Base-by-base conservation (phyloP, 1,284 basidiomycete species). In the Vanrija humicola region DNA sequence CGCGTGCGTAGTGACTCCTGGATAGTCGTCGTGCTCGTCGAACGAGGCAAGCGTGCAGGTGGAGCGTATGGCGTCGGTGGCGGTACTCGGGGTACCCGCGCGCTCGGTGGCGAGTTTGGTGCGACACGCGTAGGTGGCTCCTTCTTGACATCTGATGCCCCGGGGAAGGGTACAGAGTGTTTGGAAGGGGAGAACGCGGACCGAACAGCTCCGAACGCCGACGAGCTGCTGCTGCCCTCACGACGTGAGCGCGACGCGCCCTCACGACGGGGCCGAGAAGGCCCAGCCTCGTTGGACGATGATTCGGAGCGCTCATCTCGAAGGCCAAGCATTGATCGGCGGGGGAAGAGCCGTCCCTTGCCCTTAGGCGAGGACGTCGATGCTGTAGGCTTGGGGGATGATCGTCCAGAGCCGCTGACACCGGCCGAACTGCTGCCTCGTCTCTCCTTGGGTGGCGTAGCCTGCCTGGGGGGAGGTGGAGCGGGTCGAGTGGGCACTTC, bases 1-100 rank as follows among this genome's bases (percentile, higher is more conserved):
- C 58, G 58, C 3, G 61, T 63, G 28, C 63, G 66, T 12, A 59
- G 39, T 3, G 62, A 55, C 18, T 63, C 58, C 16, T 50, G 43
- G 10, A 42, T 44, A 18, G 54, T 10, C 54, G 45, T 19, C 55
- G 16, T 10, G 53, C 54, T n/a, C 49, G 59, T 18, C 15, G 53
- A 40, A 26, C 34, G 42, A 46, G 14, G 26, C 14, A 25, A 40
- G 18, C 34, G 55, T 10, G 38, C 40, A 34, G 52, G 39, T n/a
- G 58, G 50, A n/a, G 40, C 46, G 39, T 52, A 53, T 1, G 64
- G 57, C 26, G 64, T 52, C 15, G 63, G 54, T 15, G 63, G 54
- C 1, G 64, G 59, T 19, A 55, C 26, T 1, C 34, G 44, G 14
- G 25, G 49, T 26, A 48, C 21, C 6, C 42, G 54, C 26, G 50